phyloP scores from a whole-genome alignment of 768 basidiomycete species.

The Lyophyllum atratum region DNA sequence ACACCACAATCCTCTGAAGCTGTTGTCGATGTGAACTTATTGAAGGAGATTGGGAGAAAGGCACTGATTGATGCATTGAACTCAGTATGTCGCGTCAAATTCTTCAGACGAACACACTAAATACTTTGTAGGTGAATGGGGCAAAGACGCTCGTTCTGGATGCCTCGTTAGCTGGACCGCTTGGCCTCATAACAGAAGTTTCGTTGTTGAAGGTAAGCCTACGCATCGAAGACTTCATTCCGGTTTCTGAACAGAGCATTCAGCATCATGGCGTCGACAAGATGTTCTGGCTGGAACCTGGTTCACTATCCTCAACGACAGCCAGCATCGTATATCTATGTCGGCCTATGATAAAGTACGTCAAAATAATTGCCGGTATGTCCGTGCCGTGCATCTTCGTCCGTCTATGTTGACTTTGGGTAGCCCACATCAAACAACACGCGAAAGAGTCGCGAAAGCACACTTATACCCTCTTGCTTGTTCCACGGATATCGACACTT shows the following conservation, averaged over 20 bases:
- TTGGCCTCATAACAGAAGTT: slow-evolving; percentile 95
- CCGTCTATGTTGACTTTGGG: slow-evolving; percentile 27
- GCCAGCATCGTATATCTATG: slow-evolving; percentile 93
- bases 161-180: slow-evolving; percentile 81
- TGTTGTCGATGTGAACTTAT: slow-evolving; percentile 56
- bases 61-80: slow-evolving; percentile 86
- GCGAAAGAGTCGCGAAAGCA: slow-evolving; percentile 72
- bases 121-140: slow-evolving; percentile 69
- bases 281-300: slow-evolving; percentile 98
- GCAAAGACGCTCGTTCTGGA: slow-evolving; percentile 97
- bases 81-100: slow-evolving; percentile 48
- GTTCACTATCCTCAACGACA: slow-evolving; percentile 79
- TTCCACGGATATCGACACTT: slow-evolving; percentile 85
- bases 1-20: slow-evolving; percentile 33
- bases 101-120: not conserved
- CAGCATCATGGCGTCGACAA: slow-evolving; percentile 99
- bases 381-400: slow-evolving; percentile 19
- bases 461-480: slow-evolving; percentile 83
- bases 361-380: slow-evolving; percentile 91
- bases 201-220: slow-evolving; percentile 78
- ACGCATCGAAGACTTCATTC: not conserved
- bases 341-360: slow-evolving; percentile 79
- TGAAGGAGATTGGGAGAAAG: slow-evolving; percentile 80
- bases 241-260: not conserved
- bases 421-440: slow-evolving; percentile 92